Conservation (phyloP, 2,329 filamentous ascomycete species). For the Neurospora sp. region DNA sequence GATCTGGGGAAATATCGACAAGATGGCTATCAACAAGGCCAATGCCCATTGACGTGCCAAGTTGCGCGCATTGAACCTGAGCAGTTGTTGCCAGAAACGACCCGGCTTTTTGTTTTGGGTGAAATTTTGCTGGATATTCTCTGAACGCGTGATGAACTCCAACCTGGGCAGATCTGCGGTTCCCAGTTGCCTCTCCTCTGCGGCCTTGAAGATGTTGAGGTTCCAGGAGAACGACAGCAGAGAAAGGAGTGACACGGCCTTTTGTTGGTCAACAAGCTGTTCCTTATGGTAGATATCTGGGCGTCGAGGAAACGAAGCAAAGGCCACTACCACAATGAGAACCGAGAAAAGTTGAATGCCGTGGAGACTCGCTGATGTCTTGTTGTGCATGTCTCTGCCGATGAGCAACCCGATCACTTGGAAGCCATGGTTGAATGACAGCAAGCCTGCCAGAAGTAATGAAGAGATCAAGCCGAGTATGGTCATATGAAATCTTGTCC, state of each 20-base stretch:
- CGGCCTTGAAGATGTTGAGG: slow-evolving; percentile 20
- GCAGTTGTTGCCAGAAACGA: slow-evolving; percentile 25
- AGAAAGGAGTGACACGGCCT: slow-evolving; percentile 22
- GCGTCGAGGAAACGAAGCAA: slow-evolving; percentile 23
- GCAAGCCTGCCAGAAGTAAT: slow-evolving; percentile 13
- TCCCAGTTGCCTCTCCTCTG: slow-evolving; percentile 22
- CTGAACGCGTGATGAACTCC: slow-evolving; percentile 21
- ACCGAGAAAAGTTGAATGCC: slow-evolving; percentile 18
- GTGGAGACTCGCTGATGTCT: slow-evolving; percentile 14
- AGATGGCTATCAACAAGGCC: slow-evolving; percentile 21
- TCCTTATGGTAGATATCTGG: slow-evolving; percentile 24
- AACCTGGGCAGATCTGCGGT: slow-evolving; percentile 24
- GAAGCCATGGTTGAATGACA: slow-evolving; percentile 20
- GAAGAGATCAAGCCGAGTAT: slow-evolving; percentile 20
- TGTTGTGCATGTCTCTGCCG: slow-evolving; percentile 1
- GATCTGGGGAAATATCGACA: slow-evolving; percentile 25
- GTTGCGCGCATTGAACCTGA: slow-evolving; percentile 19
- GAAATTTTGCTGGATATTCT: slow-evolving; percentile 17
- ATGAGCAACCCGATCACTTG: slow-evolving; percentile 14
- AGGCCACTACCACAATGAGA: slow-evolving; percentile 15
- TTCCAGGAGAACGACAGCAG: slow-evolving; percentile 25
- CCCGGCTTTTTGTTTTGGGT: slow-evolving; percentile 11
- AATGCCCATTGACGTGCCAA: slow-evolving; percentile 24
- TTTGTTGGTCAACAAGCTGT: slow-evolving; percentile 26
- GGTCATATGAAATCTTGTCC: slow-evolving; percentile 19